Evolutionary conservation across 108 stramenopile species (phyloP).

Genomic region (Cyclostephanos tholiformis): DNA sequence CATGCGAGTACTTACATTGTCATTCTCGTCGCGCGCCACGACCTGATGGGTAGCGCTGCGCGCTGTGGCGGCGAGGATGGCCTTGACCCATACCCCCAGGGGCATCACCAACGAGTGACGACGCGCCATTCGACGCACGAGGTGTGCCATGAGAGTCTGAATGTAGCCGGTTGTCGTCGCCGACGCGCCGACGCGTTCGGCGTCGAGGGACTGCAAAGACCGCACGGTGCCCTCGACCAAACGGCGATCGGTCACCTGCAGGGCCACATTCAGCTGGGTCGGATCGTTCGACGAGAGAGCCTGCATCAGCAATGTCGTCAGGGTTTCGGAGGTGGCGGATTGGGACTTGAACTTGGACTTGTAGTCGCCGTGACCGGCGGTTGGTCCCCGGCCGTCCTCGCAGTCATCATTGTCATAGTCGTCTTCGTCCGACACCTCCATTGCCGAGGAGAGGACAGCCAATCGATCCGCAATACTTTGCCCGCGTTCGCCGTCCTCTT

Average conservation of each 20-base stretch:
- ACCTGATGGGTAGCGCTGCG: slow-evolving; percentile 24
- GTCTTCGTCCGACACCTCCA: slow-evolving; percentile 40
- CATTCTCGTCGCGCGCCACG: slow-evolving; percentile 1
- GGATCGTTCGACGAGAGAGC: slow-evolving; percentile 54
- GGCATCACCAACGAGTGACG: slow-evolving; percentile 40
- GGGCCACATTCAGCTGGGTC: slow-evolving; percentile 41
- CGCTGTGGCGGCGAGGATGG: slow-evolving; percentile 42
- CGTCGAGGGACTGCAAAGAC: slow-evolving; percentile 38
- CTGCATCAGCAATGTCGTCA: slow-evolving; percentile 49
- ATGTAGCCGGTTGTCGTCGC: slow-evolving; percentile 17
- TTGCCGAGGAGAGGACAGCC: slow-evolving; percentile 54
- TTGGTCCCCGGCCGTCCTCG: slow-evolving; percentile 7
- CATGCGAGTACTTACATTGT: slow-evolving; percentile 22
- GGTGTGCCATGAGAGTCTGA: slow-evolving; percentile 47
- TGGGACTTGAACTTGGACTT: slow-evolving; percentile 41
- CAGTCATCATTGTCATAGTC: slow-evolving; percentile 24
- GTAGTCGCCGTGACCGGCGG: slow-evolving; percentile 1
- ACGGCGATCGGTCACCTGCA: slow-evolving; percentile 41
- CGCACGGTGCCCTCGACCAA: slow-evolving; percentile 38
- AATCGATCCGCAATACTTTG: slow-evolving; percentile 52
- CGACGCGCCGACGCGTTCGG: slow-evolving; percentile 24
- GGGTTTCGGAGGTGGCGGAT: slow-evolving; percentile 50
- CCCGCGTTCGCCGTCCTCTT: slow-evolving; percentile 28
- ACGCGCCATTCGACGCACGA: slow-evolving; percentile 50
- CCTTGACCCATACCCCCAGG: slow-evolving; percentile 45